phyloP scores from a whole-genome alignment of 768 basidiomycete genomes.

The Coprinellus micaceus region DNA sequence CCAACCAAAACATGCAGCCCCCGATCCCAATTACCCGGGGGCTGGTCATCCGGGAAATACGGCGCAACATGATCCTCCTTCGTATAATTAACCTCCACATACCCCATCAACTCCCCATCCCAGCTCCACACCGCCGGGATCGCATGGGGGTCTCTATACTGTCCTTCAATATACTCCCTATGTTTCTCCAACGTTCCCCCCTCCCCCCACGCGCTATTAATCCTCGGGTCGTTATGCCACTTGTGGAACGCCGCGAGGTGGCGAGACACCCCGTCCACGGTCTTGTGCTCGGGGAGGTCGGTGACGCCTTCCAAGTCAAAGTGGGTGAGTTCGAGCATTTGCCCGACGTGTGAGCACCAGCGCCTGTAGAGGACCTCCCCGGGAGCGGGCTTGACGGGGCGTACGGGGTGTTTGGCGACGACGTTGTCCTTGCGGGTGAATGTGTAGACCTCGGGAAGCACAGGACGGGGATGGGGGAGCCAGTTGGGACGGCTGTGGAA shows the following conservation, averaged over 20 bases:
- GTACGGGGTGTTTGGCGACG: constrained; percentile 49
- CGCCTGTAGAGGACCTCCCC: constrained; percentile 40
- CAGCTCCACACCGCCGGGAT: constrained; percentile 44
- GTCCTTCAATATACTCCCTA: constrained; percentile 32
- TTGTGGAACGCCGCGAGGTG: constrained; percentile 44
- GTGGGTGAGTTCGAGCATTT: constrained; percentile 29
- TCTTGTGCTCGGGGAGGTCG: constrained; percentile 6
- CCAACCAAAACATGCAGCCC: constrained; percentile 46
- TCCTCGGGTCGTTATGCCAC: constrained; percentile 50
- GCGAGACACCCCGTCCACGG: constrained; percentile 15
- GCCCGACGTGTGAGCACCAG: constrained; percentile 30
- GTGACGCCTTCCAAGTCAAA: constrained; percentile 29
- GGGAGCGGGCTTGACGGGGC: constrained; percentile 42
- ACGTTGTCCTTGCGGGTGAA: constrained; percentile 46
- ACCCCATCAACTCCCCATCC: constrained; percentile 44
- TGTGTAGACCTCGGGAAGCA: constrained; percentile 34
- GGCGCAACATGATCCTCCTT: constrained; percentile 39
- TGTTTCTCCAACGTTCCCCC: constrained; percentile 41
- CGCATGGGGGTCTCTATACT: constrained; percentile 35
- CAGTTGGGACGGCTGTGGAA: constrained; percentile 23
- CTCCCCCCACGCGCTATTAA: constrained; percentile 45
- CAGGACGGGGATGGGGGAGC: constrained; percentile 20
- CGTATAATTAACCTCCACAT: constrained; percentile 41
- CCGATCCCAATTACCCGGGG: constrained; percentile 26
- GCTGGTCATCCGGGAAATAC: constrained; percentile 22